These are phyloP conservation scores for Nothophaeocryptopus gaeumannii DNA, from an alignment of 2,329 filamentous ascomycete species.

Conservation along the genomic window DNA sequence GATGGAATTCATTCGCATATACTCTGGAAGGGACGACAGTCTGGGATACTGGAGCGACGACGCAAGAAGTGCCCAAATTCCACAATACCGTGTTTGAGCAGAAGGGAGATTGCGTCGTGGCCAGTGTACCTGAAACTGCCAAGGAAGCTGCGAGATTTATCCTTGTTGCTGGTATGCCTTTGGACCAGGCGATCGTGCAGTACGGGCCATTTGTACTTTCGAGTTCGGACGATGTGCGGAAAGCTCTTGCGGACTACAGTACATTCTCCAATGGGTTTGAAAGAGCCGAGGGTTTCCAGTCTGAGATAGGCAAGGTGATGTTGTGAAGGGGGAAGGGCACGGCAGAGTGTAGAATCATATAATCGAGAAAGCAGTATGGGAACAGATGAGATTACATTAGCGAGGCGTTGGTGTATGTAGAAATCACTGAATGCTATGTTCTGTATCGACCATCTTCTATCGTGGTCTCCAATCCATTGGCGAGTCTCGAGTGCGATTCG, in stretches of 20 bases:
- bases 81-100: constrained; percentile 88
- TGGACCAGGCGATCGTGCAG: constrained; percentile 77
- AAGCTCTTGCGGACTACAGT: constrained; percentile 75
- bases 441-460: background rate
- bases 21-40: constrained; percentile 69
- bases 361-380: no score
- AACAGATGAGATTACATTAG: background rate
- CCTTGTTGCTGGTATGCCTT: constrained; percentile 72
- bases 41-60: constrained; percentile 56
- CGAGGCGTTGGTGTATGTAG: constrained; percentile 10
- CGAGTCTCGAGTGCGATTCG: background rate
- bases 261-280: constrained; percentile 74
- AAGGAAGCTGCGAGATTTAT: constrained; percentile 60
- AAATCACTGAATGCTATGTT: background rate
- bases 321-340: constrained; percentile 18
- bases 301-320: constrained; percentile 83
- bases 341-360: no score
- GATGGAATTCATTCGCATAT: constrained; percentile 91
- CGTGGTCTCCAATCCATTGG: background rate
- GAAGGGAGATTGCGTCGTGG: constrained; percentile 71
- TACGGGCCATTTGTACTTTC: constrained; percentile 83
- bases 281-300: constrained; percentile 73
- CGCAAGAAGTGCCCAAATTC: constrained; percentile 61
- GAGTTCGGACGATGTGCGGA: constrained; percentile 67
- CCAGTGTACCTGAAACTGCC: constrained; percentile 66